Evolutionary conservation across 352 stramenopile species (phyloP), one percentile per base, ranked within the genome.

Genomic region (Phytophthora fragariae): DNA sequence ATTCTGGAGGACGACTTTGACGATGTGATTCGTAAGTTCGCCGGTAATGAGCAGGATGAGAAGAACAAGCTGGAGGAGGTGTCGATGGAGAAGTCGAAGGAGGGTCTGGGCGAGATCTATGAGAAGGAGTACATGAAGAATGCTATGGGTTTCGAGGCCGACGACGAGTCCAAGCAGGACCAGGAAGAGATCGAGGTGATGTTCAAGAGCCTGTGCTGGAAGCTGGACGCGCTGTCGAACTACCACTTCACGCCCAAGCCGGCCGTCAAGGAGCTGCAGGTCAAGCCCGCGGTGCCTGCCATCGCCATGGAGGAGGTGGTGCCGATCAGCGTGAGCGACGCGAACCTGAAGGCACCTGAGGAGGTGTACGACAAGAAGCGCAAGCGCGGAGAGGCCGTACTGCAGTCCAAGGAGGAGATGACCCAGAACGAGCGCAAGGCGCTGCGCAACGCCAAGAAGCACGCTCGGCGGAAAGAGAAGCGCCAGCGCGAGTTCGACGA

Each of bases 121-220:
- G 95, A 98, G 74, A 94, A 97, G 60, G 95, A 99, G 79, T 99
- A 98, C 79, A 91, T 98, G 75, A 98, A 99, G 84, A 98, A 92
- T 7, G 91, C 92, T 5, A 91, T 97, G 74, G 94, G 96, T 63
- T 98, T 97, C 63, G 96, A 98, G 68, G 86, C 90, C 37, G 92
- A 98, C 69, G 92, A 95, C 33, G 92, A 93, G 49, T 94, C 96
- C 63, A 97, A 86, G 72, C 90, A 98, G 76, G 94, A 97, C 54
- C 94, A 98, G 65, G 89, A 97, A 33, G 96, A 98, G 82, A 98
- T 99, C 75, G 96, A 98, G 29, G 80, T 90, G 29, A 90, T 99
- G 72, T 99, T 98, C 81, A 97, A 97, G 68, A 97, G 93, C 57
- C 69, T 99, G 19, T 99, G 96, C 76, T 98, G 92, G 84, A 98